Base-by-base conservation (phyloP, 2,329 filamentous ascomycete species). In the Daldinia sp. region DNA sequence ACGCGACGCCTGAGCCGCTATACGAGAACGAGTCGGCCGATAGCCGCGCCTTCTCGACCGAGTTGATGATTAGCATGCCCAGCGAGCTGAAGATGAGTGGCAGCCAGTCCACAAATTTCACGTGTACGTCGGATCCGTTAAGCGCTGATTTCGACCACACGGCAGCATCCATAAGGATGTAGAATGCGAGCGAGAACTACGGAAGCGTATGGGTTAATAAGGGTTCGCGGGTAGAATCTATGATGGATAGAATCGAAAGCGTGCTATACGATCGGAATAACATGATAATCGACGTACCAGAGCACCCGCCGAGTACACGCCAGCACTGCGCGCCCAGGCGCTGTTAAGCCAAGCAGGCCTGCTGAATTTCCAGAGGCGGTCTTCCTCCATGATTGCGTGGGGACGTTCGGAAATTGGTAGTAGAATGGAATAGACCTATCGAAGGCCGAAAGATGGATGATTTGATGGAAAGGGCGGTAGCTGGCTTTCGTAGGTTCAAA, bases 51-150 rank as follows among this genome's bases (percentile, higher is more conserved):
- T 90, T 89, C 78, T 90, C 87, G 67, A 89, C 87, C 69, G 82
- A 86, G 81, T 90, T 90, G 81, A 90, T 90, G 76, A 90, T 89
- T 61, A 90, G 82, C 86, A 90, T 90, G 66, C 88, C 87, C 65
- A 90, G 80, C 66, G 83, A 82, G 68, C 83, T 86, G 80, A 89
- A 90, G 75, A 90, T 83, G 68, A 90, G 82, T 52, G 87, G 87
- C 67, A 90, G 83, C 87, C 87, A 90, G 83, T 90, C 87, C 76
- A 89, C 81, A 72, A 89, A 90, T 68, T 81, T 86, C 71, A 90
- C 81, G 78, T 90, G 87, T 60, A 85, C 78, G 75, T 83, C 78
- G 57, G 85, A 87, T 62, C 81, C 83, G 79, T 90, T 90, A 67
- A 78, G 79, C 63, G 80, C 57, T 10, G 84, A 86, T 72, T 87